phyloP scores from a whole-genome alignment of 768 basidiomycete genomes.

The Royoungia palumana region DNA sequence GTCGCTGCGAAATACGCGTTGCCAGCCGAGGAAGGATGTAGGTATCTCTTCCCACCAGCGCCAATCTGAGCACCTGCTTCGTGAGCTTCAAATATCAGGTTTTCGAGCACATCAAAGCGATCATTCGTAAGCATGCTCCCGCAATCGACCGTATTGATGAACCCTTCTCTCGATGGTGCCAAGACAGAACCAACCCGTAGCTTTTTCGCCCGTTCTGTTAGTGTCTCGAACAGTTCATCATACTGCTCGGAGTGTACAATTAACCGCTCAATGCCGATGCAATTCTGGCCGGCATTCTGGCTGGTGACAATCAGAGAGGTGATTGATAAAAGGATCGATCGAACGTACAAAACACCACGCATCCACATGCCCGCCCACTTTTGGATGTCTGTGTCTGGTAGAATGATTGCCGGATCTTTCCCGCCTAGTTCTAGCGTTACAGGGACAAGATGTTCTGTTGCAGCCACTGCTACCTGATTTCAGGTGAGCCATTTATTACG shows the following conservation, averaged over 20 bases:
- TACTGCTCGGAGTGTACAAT: conserved; percentile 80
- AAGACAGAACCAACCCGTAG: conserved; percentile 80
- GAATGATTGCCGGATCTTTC: conserved; percentile 89
- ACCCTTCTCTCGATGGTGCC: conserved; percentile 62
- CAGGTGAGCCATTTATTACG: not conserved
- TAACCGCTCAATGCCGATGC: conserved; percentile 93
- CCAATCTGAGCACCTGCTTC: conserved; percentile 61
- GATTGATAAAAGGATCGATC: not conserved
- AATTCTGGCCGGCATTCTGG: conserved; percentile 94
- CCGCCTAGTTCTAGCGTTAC: conserved; percentile 93
- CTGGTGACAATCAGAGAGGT: conserved; percentile 36
- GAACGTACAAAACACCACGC: conserved; percentile 85
- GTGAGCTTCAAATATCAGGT: conserved; percentile 65
- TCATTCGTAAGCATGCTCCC: conserved; percentile 82
- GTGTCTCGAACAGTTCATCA: conserved; percentile 64
- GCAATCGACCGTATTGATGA: conserved; percentile 72
- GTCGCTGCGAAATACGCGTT: conserved; percentile 88
- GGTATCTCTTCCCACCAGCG: conserved; percentile 62
- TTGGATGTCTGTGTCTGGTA: conserved; percentile 79
- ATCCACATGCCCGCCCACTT: conserved; percentile 82
- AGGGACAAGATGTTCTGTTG: conserved; percentile 84
- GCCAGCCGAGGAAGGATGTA: conserved; percentile 63
- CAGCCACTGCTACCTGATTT: conserved; percentile 72
- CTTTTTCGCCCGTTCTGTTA: conserved; percentile 60
- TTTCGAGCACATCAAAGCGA: conserved; percentile 67